Conservation (phyloP, 805 yeast species). For the Starmerella gropengiesseri region DNA sequence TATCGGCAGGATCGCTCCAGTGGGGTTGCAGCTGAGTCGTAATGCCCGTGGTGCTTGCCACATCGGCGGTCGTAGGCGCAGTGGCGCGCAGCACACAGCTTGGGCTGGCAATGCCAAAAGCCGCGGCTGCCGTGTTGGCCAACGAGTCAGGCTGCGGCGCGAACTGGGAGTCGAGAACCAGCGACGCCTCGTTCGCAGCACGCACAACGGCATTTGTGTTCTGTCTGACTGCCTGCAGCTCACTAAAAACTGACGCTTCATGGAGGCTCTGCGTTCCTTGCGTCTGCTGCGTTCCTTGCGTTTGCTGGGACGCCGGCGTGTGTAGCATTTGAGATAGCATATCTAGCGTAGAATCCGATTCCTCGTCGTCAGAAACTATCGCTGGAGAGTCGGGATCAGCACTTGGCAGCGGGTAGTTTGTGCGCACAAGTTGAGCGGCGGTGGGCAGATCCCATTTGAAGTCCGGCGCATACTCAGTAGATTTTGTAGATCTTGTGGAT, state of each 20-base stretch:
- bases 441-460: too few species aligned
- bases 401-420: not conserved
- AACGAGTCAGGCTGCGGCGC: not conserved
- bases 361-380: too few species aligned
- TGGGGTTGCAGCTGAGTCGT: slow-evolving; percentile 52
- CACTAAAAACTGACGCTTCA: not conserved
- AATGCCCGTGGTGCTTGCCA: slow-evolving; percentile 36
- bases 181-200: slow-evolving; percentile 8
- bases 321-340: too few species aligned
- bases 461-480: too few species aligned
- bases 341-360: too few species aligned
- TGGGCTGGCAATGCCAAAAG: not conserved
- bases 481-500: too few species aligned
- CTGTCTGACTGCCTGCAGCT: not conserved
- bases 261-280: not conserved
- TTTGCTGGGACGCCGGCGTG: too few species aligned
- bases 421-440: slow-evolving; percentile 8
- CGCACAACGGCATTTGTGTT: not conserved
- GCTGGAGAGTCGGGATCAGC: not conserved
- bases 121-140: not conserved
- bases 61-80: slow-evolving; percentile 27
- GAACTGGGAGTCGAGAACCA: slow-evolving; percentile 3
- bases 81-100: not conserved
- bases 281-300: not conserved
- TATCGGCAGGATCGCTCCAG: slow-evolving; percentile 45